Conservation (phyloP, 1,139 yeast genomes). For the Protomyces inouyei region DNA sequence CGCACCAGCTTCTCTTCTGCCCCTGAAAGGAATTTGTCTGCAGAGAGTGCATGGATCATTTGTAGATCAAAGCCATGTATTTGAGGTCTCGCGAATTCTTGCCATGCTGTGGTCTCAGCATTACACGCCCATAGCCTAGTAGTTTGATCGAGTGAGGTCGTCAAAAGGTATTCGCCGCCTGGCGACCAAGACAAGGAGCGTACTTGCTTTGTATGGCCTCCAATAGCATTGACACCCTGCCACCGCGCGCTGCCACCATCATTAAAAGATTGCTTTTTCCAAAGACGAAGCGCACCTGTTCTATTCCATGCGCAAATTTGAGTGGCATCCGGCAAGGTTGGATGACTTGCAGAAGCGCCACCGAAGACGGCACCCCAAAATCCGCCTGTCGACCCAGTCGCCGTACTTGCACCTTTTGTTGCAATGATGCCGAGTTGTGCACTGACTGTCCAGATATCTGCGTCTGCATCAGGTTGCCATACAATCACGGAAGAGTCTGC, state of each 20-base stretch:
- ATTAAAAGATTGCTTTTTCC: constrained; percentile 38
- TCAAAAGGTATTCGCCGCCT: constrained; percentile 58
- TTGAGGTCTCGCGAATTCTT: constrained; percentile 93
- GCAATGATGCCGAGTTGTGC: constrained; percentile 85
- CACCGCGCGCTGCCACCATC: constrained; percentile 40
- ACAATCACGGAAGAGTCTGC: constrained; percentile 92
- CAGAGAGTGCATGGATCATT: constrained; percentile 60
- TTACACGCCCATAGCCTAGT: constrained; percentile 68
- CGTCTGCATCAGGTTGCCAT: constrained; percentile 85
- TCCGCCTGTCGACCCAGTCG: constrained; percentile 97
- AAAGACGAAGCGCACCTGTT: constrained; percentile 44
- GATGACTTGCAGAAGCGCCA: constrained; percentile 40
- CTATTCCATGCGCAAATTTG: constrained; percentile 86
- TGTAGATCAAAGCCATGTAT: constrained; percentile 98
- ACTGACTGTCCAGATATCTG: constrained; percentile 87
- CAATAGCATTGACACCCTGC: constrained; percentile 56
- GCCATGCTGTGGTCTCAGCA: constrained; percentile 49
- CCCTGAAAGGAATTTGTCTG: constrained; percentile 73
- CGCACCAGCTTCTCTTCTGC: constrained; percentile 94
- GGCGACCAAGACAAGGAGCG: constrained; percentile 80
- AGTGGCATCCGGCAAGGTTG: constrained; percentile 54
- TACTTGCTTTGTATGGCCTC: constrained; percentile 71
- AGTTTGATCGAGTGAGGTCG: constrained; percentile 82
- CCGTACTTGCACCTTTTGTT: constrained; percentile 94
- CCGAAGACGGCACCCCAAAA: constrained; percentile 88